Evolutionary conservation across 306 rosid species (phyloP), one percentile per base, ranked within the genome.

Genomic region (Hippophae tibetana): DNA sequence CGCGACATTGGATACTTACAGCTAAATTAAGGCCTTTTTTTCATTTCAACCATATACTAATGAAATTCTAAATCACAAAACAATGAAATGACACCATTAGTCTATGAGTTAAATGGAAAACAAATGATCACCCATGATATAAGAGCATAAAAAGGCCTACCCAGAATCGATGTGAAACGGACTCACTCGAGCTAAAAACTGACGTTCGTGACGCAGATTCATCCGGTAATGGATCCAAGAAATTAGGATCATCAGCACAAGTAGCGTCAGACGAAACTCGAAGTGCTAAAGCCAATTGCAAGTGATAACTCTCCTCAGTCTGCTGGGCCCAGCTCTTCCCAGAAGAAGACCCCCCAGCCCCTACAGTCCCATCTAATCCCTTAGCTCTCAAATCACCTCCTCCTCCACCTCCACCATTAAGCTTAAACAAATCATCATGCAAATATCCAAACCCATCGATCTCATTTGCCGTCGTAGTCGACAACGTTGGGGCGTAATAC

Each of bases 321-420:
- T 93, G 99, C 84, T 93, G 99, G 54, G 99, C 99, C 97, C 99
- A 93, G 81, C 94, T 89, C 86, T 84, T 93, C 70, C 89, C 75
- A 0, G 58, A 76, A 1, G 66, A 86, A 9, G 87, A 82, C 3
- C 84, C 87, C 7, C 83, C 80, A 1, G 63, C 56, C 59, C 72
- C 71, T 8, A 65, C 56, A 45, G 76, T 66, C 13, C 73, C 72
- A 23, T 82, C 96, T 27, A 65, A 23, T 26, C 71, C 68, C 72
- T 70, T 79, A 14, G 50, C 76, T 56, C 89, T 75, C 11, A 59
- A 77, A 43, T 85, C 92, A 25, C 76, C 69, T 14, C 69, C 81
- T 10, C 75, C 61, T 4, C 38, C 38, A 31, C 69, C 81, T n/a
- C 77, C 85, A 42, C 77, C 84, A 23, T 75, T 73, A 23, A 67